Evolutionary conservation across 208 protist genomes (phyloP), one percentile per base, ranked within the genome.

Genomic region (Trypanosoma conorhini): DNA sequence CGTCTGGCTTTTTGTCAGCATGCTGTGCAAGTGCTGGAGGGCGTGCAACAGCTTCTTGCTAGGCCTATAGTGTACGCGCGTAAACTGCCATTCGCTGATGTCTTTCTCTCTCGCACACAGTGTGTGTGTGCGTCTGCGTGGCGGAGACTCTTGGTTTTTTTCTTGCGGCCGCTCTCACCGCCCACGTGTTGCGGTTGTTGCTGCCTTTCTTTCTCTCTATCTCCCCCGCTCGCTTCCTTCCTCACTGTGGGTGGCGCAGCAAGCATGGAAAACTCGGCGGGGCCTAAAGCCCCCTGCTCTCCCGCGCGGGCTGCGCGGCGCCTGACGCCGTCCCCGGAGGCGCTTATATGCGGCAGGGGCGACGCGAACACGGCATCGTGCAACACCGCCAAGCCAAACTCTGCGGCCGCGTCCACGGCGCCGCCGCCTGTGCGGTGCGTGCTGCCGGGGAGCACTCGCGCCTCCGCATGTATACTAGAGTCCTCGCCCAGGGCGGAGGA

Each of bases 131-230:
- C 13, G 48, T 38, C 26, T 67, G 48, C 64, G 17, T 60, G 33
- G 33, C n/a, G n/a, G n/a, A n/a, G 33, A 9, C 33, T 38, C 4
- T 38, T 2, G 33, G 33, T 38, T n/a, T 64, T 19, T 63, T 35
- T 70, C 28, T 66, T n/a, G n/a, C n/a, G n/a, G n/a, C n/a, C n/a
- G n/a, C n/a, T n/a, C n/a, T n/a, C n/a, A n/a, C n/a, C n/a, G n/a
- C n/a, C n/a, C n/a, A n/a, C n/a, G n/a, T n/a, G n/a, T 60, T 59
- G 2, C 59, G 70, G 19, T 70, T 59, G 57, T 44, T 70, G 42
- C 30, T 61, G 31, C 42, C 56, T 55, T 33, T 62, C 58, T 54
- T 26, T 24, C 50, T 24, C 22, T 22, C n/a, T 22, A 52, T 52
- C 3, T 52, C 48, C n/a, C 13, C n/a, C 3, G 7, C 21, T 72